Conservation (phyloP, 768 basidiomycete genomes). For the Trametes coccinea region DNA sequence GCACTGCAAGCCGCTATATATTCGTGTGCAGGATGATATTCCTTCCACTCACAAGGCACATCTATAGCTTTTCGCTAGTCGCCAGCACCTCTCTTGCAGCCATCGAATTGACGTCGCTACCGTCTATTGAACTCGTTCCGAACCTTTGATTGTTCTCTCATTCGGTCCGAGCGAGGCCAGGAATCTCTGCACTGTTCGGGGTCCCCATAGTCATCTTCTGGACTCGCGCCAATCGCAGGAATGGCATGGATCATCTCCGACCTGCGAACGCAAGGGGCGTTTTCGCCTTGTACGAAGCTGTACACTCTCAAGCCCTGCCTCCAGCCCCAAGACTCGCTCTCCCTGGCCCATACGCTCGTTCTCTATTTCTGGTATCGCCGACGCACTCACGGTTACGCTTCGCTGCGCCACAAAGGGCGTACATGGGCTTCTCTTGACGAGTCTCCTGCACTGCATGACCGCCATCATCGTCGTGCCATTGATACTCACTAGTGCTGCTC, state of each 20-base stretch:
- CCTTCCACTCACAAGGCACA: no score
- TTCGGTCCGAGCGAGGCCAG: slow-evolving; percentile 1
- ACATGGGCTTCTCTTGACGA: not conserved
- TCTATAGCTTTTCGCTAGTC: no score
- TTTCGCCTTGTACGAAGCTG: slow-evolving; percentile 18
- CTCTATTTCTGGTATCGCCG: not conserved
- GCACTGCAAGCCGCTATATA: no score
- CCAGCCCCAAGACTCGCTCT: not conserved
- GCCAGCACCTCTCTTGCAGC: no score
- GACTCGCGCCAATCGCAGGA: slow-evolving; percentile 5
- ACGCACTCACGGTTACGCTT: not conserved
- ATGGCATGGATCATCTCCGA: slow-evolving; percentile 10
- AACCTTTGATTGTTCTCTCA: not conserved
- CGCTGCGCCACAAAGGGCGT: slow-evolving; percentile 6
- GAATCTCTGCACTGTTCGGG: not conserved
- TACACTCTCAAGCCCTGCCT: slow-evolving; percentile 10
- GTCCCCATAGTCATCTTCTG: not conserved
- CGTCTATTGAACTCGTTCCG: not conserved
- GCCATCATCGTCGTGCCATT: no score
- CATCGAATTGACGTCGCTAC: no score
- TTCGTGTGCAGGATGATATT: no score
- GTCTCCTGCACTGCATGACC: not conserved
- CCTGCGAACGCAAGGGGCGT: slow-evolving; percentile 5
- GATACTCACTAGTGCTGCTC: not conserved
- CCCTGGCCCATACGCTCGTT: not conserved